phyloP scores from a whole-genome alignment of 805 yeast genomes.

The Kodamaea neixiangensis region DNA sequence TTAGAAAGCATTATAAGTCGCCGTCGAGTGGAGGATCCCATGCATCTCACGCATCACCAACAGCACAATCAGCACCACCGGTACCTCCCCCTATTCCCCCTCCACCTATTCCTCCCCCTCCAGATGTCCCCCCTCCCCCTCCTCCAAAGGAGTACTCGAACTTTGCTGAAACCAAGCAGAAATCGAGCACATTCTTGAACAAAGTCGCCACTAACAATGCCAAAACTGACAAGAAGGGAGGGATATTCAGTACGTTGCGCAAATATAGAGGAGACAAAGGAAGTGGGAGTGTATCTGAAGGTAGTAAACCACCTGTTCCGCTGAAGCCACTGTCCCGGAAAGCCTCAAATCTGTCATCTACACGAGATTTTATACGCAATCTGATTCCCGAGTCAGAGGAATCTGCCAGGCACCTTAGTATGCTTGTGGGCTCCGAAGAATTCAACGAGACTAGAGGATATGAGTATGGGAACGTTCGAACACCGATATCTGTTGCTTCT shows the following conservation, averaged over 20 bases:
- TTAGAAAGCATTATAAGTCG: conserved; percentile 65
- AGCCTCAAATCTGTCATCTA: conserved; percentile 1
- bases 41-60: conserved; percentile 10
- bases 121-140: conserved; percentile 1
- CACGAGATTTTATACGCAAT: background rate
- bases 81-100: conserved; percentile 2
- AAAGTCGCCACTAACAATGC: background rate
- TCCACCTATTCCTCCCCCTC: conserved; percentile 11
- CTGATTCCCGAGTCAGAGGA: conserved; percentile 2
- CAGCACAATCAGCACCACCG: conserved; percentile 17
- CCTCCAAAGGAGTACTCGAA: background rate
- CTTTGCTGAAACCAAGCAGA: background rate
- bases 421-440: background rate
- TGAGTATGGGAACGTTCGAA: background rate
- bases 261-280: conserved; percentile 44
- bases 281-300: conserved; percentile 18
- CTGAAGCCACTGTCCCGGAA: background rate
- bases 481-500: background rate
- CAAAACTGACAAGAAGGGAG: conserved; percentile 25
- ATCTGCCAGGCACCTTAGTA: background rate
- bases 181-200: background rate
- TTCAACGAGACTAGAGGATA: background rate
- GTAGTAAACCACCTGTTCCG: background rate
- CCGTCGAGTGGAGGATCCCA: conserved; percentile 37
- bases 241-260: conserved; percentile 41